phyloP scores from a whole-genome alignment of 345 rosid genomes.

The Eucalyptus camaldulensis region DNA sequence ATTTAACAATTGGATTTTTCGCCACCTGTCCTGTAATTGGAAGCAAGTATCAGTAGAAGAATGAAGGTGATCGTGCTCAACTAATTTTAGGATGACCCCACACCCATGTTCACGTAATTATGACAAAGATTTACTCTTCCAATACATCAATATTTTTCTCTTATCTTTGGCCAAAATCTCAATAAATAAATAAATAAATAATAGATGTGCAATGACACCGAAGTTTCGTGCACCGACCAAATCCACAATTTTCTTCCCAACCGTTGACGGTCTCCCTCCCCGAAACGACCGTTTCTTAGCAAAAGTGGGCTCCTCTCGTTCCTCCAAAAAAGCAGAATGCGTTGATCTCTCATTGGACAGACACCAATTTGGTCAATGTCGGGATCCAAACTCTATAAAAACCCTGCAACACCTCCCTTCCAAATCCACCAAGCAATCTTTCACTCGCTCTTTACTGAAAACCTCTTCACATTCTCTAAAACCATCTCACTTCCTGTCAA shows the following conservation, averaged over 20 bases:
- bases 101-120: not conserved
- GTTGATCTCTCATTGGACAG: not conserved
- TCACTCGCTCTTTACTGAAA: not conserved
- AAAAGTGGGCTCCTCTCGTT: not conserved
- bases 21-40: fast-evolving
- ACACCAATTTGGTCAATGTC: not conserved
- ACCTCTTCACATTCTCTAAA: not conserved
- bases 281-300: not conserved
- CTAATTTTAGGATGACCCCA: not conserved
- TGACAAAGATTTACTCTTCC: not conserved
- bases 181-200: not conserved
- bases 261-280: not conserved
- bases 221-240: not conserved
- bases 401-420: not conserved
- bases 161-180: not conserved
- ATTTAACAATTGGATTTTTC: fast-evolving
- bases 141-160: not conserved
- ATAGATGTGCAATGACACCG: not conserved
- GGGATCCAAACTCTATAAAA: not conserved
- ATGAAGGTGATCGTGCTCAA: not conserved
- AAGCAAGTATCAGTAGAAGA: not conserved
- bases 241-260: not conserved
- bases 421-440: not conserved
- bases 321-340: not conserved
- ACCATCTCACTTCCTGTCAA: not conserved